A percentile compares a stretch with the other conserved stretches of the same genome.
These are phyloP conservation scores for Erythrobasidium hasegawianum DNA, from an alignment of 1,284 basidiomycete genomes.

Conservation along the genomic window DNA sequence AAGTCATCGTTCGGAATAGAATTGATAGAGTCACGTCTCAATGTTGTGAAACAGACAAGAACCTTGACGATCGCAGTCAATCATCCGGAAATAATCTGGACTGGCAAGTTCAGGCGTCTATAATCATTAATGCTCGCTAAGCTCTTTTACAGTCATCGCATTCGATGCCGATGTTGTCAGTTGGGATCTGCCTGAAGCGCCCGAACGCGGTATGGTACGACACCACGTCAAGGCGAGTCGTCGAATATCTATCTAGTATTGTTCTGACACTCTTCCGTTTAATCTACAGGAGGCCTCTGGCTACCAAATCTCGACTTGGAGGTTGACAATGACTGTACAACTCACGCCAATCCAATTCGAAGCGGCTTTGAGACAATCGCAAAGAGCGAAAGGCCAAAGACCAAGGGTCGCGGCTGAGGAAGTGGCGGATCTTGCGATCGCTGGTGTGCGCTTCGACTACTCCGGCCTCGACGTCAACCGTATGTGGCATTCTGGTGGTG, in stretches of 20 bases:
- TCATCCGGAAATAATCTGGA: constrained; percentile 86
- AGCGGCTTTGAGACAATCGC: constrained; percentile 42
- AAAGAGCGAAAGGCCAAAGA: constrained; percentile 42
- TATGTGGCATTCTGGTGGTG: constrained; percentile 37
- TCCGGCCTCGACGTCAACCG: constrained; percentile 58
- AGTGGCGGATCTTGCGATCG: constrained; percentile 57
- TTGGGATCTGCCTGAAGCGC: constrained; percentile 66
- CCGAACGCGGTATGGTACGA: constrained; percentile 60
- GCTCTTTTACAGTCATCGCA: constrained; percentile 61
- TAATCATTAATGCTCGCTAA: constrained; percentile 43
- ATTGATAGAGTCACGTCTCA: constrained; percentile 60
- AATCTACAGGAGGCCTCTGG: constrained; percentile 63
- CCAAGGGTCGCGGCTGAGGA: constrained; percentile 30
- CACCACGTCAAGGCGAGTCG: constrained; percentile 71
- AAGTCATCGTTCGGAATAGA: constrained; percentile 58
- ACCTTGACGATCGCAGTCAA: constrained; percentile 66
- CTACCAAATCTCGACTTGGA: constrained; percentile 69
- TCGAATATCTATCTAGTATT: too few relatives aligned
- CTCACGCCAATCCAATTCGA: constrained; percentile 49
- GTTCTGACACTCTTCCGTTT: not conserved
- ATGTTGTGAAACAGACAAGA: constrained; percentile 62
- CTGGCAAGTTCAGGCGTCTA: constrained; percentile 51
- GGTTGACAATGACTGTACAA: constrained; percentile 65
- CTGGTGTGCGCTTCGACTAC: constrained; percentile 69
- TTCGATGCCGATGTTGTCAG: constrained; percentile 86